Conservation (phyloP, 371 early-diverging fungal species). For the Mortierella sp. region DNA sequence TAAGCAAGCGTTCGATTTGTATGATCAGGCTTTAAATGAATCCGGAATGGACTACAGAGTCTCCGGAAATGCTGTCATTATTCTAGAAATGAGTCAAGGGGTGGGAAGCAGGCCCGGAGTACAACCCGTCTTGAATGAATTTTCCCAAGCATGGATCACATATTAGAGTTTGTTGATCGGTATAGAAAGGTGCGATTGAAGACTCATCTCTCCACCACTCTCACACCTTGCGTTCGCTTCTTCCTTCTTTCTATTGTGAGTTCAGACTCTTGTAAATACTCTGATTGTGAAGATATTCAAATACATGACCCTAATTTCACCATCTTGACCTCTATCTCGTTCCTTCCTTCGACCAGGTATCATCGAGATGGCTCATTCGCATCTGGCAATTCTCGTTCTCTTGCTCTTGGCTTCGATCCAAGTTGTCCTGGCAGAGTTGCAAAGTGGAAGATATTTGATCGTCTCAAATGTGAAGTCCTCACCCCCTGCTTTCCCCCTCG, state of each 20-base stretch:
- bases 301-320: not conserved
- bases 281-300: not conserved
- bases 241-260: conserved; percentile 1
- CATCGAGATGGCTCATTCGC: no score
- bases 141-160: no score
- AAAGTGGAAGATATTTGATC: no score
- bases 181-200: conserved; percentile 2
- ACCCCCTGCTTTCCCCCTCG: not conserved
- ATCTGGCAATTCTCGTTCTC: no score
- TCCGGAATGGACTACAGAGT: not conserved
- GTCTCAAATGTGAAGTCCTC: not conserved
- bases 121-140: not conserved
- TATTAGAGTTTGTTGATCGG: no score
- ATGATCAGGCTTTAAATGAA: not conserved
- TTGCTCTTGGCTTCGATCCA: conserved; percentile 1
- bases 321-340: not conserved
- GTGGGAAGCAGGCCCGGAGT: not conserved
- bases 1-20: conserved; percentile 1
- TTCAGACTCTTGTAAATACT: not conserved
- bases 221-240: no score
- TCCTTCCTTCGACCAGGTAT: not conserved
- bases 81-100: conserved; percentile 2
- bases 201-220: not conserved
- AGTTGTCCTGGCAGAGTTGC: conserved; percentile 4
- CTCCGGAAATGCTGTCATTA: not conserved